phyloP scores from a whole-genome alignment of 805 yeast species.

The Cyberlindnera meyerae region DNA sequence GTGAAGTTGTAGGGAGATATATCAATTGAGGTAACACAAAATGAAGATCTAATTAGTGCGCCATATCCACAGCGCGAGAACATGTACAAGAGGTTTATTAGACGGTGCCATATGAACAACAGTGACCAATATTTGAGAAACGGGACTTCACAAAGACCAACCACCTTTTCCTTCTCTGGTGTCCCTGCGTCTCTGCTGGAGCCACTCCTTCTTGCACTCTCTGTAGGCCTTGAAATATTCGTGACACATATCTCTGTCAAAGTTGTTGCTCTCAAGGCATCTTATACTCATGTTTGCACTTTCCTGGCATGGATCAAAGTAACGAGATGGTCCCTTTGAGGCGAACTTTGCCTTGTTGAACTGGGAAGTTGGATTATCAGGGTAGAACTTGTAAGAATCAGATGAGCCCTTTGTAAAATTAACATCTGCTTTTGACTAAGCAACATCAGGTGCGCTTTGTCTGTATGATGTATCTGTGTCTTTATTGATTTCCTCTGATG shows the following conservation, averaged over 20 bases:
- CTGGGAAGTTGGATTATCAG: constrained; percentile 79
- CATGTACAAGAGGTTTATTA: too few species aligned
- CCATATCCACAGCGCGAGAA: too few species aligned
- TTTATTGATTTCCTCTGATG: too few species aligned
- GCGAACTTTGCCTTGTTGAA: constrained; percentile 66
- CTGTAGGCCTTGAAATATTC: constrained; percentile 90
- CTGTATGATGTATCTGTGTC: constrained; percentile 18
- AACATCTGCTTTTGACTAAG: constrained; percentile 35
- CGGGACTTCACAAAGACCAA: constrained; percentile 18
- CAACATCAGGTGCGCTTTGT: constrained; percentile 22
- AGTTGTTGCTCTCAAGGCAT: constrained; percentile 76
- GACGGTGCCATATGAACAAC: too few species aligned
- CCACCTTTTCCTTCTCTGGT: constrained; percentile 25
- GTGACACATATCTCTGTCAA: constrained; percentile 61
- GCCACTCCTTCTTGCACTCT: constrained; percentile 84
- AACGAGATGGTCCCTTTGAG: constrained; percentile 74
- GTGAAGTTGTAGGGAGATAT: too few species aligned
- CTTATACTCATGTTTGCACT: constrained; percentile 81
- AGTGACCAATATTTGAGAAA: too few species aligned
- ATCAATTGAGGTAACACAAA: too few species aligned
- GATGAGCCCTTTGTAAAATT: constrained; percentile 51
- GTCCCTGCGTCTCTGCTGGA: constrained; percentile 35
- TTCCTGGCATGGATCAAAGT: constrained; percentile 90
- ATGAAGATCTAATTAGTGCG: too few species aligned
- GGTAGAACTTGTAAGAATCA: constrained; percentile 64